A percentile compares a stretch with the other conserved stretches of the same genome.
Conservation (phyloP, 257 asterid genomes). For the Fraxinus pennsylvanica region DNA sequence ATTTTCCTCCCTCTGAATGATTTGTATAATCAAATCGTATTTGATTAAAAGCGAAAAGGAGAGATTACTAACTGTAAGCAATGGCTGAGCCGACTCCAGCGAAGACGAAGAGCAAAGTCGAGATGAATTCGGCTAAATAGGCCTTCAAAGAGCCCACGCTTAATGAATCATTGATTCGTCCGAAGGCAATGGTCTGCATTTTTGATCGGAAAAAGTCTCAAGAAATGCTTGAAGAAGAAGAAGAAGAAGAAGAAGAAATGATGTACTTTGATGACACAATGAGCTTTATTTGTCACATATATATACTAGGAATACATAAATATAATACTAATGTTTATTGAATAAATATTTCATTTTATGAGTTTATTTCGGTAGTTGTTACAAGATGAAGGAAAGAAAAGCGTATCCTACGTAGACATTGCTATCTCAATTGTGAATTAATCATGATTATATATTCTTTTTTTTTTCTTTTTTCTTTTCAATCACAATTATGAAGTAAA, state of each 20-base stretch:
- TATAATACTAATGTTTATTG: neutral
- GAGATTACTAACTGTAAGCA: conserved; percentile 61
- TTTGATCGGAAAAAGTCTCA: neutral
- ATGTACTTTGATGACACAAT: neutral
- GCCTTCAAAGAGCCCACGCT: conserved; percentile 66
- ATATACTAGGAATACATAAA: conserved; percentile 31
- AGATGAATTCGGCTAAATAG: conserved; percentile 92
- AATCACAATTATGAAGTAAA: neutral
- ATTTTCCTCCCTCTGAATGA: neutral
- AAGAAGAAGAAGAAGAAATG: neutral
- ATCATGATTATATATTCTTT: too few relatives aligned
- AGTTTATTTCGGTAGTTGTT: conserved; percentile 10
- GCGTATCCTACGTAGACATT: neutral
- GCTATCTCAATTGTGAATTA: neutral
- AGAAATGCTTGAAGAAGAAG: neutral
- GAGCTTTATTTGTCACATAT: conserved; percentile 35
- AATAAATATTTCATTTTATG: neutral
- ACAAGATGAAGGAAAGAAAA: conserved; percentile 20
- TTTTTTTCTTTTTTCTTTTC: too few relatives aligned
- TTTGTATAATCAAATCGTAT: neutral
- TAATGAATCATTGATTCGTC: conserved; percentile 74
- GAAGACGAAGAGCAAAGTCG: conserved; percentile 88
- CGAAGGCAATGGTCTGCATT: conserved; percentile 80
- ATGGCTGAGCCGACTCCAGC: conserved; percentile 99
- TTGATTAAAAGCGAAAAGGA: neutral